Conservation (phyloP, 306 rosid genomes). For the Delonix regia region DNA sequence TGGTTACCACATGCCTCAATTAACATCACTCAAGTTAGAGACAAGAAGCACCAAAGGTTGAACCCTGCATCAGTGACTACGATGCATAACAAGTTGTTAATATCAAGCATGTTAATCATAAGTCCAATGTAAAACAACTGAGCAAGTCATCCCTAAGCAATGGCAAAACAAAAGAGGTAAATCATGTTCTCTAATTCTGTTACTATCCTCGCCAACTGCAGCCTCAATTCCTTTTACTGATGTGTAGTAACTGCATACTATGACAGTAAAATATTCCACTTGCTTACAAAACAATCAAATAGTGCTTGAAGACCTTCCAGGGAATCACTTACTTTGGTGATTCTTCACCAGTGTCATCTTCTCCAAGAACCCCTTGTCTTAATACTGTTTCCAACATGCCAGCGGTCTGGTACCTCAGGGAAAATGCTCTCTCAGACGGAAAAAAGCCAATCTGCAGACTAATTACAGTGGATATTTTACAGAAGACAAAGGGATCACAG, state of each 20-base stretch:
- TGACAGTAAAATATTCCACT: neutral
- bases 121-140: neutral
- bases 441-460: constrained; percentile 98
- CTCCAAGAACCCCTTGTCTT: constrained; percentile 94
- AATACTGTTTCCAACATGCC: constrained; percentile 91
- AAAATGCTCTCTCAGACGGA: constrained; percentile 84
- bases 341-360: constrained; percentile 94
- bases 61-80: neutral
- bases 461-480: constrained; percentile 65
- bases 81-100: neutral
- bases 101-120: constrained; percentile 10
- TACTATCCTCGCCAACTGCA: constrained; percentile 20
- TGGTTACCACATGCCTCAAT: neutral
- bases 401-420: constrained; percentile 92
- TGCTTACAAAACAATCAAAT: constrained; percentile 17
- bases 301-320: constrained; percentile 3
- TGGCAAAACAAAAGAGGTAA: neutral
- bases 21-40: neutral
- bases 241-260: neutral
- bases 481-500: constrained; percentile 46
- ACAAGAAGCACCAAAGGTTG: neutral
- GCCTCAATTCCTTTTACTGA: constrained; percentile 16
- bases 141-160: constrained; percentile 14
- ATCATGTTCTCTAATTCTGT: neutral
- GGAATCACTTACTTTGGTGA: constrained; percentile 72